Conservation (phyloP, 2,329 filamentous ascomycete species). For the Arachnomyces sp. region DNA sequence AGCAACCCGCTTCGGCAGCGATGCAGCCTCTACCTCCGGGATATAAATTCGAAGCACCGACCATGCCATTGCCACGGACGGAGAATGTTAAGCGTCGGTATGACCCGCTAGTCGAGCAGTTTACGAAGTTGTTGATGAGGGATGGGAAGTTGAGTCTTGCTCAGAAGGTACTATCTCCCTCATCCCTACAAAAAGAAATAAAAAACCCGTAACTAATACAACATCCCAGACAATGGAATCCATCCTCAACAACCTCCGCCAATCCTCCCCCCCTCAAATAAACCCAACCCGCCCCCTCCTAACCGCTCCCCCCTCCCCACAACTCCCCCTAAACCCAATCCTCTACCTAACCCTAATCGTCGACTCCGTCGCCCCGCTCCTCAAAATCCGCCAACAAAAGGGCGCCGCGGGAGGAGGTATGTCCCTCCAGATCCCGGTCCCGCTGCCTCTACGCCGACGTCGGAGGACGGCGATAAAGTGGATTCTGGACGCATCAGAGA, state of each 20-base stretch:
- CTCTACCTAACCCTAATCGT: constrained; percentile 84
- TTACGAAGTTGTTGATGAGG: constrained; percentile 85
- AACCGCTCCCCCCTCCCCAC: constrained; percentile 67
- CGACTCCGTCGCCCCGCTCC: constrained; percentile 83
- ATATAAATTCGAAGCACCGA: constrained; percentile 72
- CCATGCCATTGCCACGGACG: constrained; percentile 55
- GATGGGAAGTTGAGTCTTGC: constrained; percentile 85
- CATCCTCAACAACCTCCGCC: constrained; percentile 77
- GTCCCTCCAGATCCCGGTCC: constrained; percentile 73
- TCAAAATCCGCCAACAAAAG: constrained; percentile 68
- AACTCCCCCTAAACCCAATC: constrained; percentile 82
- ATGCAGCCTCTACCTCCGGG: constrained; percentile 42
- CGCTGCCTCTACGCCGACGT: constrained; percentile 66
- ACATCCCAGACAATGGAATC: constrained; percentile 67
- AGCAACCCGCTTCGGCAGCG: constrained; percentile 19
- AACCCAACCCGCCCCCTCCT: constrained; percentile 53
- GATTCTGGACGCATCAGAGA: constrained; percentile 79
- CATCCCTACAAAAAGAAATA: neutral
- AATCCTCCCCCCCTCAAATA: constrained; percentile 67
- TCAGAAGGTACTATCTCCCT: constrained; percentile 60
- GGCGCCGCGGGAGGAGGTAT: constrained; percentile 81
- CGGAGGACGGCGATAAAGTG: constrained; percentile 73
- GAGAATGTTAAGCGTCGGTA: constrained; percentile 72
- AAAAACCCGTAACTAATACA: constrained; percentile 1
- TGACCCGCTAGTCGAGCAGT: constrained; percentile 73